A percentile compares a stretch with the other conserved stretches of the same genome.
These are phyloP conservation scores for Exobasidium cylindrosporum DNA, from an alignment of 1,284 basidiomycete genomes.

Conservation along the genomic window DNA sequence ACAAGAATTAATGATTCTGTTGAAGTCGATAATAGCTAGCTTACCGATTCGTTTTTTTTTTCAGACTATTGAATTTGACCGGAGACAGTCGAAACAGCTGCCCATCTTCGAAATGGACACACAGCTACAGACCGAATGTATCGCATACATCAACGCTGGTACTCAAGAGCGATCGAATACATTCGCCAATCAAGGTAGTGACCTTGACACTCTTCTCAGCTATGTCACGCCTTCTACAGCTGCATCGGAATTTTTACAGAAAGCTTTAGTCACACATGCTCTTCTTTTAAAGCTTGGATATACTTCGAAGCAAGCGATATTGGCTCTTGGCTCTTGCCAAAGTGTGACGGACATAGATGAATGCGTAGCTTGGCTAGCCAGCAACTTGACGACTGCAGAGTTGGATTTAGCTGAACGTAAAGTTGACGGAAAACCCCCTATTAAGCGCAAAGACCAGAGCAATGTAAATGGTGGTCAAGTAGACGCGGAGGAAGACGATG, in stretches of 20 bases:
- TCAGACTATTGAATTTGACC: constrained; percentile 80
- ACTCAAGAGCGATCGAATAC: constrained; percentile 19
- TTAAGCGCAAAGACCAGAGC: constrained; percentile 22
- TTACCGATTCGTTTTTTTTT: constrained; percentile 58
- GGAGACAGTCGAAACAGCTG: constrained; percentile 69
- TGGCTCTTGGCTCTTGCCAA: constrained; percentile 66
- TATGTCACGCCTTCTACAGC: constrained; percentile 1
- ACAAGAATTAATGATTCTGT: constrained; percentile 24
- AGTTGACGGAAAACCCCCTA: constrained; percentile 52
- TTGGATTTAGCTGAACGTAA: constrained; percentile 62
- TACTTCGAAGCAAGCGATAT: constrained; percentile 66
- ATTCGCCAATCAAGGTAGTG: not conserved
- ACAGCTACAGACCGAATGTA: constrained; percentile 63
- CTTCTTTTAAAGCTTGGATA: constrained; percentile 82
- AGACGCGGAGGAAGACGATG: constrained; percentile 30
- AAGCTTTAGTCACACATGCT: constrained; percentile 75
- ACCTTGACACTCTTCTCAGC: constrained; percentile 2
- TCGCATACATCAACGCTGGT: constrained; percentile 60
- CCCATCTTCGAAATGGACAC: constrained; percentile 68
- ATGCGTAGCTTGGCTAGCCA: constrained; percentile 63
- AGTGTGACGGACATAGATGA: constrained; percentile 74
- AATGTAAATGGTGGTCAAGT: constrained; percentile 18
- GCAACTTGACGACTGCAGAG: constrained; percentile 61
- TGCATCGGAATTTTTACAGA: constrained; percentile 61
- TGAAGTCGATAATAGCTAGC: not conserved